Evolutionary conservation across 208 protist genomes (phyloP).

Genomic region (Wallacemonas sp.): DNA sequence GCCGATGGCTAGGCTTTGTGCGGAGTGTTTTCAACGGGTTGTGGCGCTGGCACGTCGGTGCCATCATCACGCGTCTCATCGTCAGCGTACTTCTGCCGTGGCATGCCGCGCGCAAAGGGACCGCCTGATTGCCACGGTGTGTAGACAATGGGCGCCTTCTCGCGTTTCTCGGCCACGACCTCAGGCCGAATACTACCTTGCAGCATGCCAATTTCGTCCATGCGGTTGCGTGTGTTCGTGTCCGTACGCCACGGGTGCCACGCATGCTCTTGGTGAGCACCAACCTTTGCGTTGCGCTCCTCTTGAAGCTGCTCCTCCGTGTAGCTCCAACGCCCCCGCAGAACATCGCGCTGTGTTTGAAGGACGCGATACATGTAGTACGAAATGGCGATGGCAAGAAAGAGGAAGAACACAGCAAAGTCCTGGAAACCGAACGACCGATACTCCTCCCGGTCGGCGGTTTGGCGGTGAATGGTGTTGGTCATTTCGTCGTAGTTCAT

Average conservation of each 20-base stretch:
- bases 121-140: constrained; percentile 82
- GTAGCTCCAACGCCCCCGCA: constrained; percentile 77
- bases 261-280: constrained; percentile 20
- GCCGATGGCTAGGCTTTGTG: too few species aligned
- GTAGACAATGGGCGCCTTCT: constrained; percentile 57
- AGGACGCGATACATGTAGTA: constrained; percentile 77
- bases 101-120: constrained; percentile 48
- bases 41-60: too few species aligned
- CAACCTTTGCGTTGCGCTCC: constrained; percentile 30
- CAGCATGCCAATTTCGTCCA: constrained; percentile 79
- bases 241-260: constrained; percentile 87
- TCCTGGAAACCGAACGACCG: constrained; percentile 72
- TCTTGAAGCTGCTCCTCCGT: constrained; percentile 56
- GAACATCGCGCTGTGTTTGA: constrained; percentile 61
- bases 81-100: constrained; percentile 19
- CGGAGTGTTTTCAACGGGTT: too few species aligned
- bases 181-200: constrained; percentile 72
- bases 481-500: constrained; percentile 84
- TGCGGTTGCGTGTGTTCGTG: constrained; percentile 55
- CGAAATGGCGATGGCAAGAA: constrained; percentile 30
- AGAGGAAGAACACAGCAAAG: constrained; percentile 66
- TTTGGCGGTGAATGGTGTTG: constrained; percentile 82
- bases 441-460: constrained; percentile 64
- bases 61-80: neutral
- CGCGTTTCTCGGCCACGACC: constrained; percentile 65